phyloP scores from a whole-genome alignment of 2,329 filamentous ascomycete species.

The Lachnellula suecica region DNA sequence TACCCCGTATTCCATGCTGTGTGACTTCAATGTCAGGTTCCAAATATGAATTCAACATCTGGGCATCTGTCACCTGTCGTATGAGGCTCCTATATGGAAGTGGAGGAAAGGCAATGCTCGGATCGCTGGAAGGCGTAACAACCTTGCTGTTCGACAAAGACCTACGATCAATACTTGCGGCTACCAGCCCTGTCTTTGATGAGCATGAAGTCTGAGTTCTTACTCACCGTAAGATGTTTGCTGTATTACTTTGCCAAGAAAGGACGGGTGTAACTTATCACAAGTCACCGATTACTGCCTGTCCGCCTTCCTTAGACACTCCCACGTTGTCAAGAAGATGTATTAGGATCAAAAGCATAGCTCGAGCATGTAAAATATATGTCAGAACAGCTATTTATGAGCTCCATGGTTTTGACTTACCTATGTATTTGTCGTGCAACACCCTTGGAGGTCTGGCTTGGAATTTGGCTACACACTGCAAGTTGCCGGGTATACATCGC shows the following conservation, averaged over 20 bases:
- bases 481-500: neutral
- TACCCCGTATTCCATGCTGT: neutral
- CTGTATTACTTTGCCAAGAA: neutral
- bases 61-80: neutral
- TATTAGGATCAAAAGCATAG: neutral
- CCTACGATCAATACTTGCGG: neutral
- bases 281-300: neutral
- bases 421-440: too few species aligned
- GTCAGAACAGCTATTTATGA: neutral
- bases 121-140: neutral
- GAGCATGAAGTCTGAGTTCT: too few species aligned
- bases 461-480: neutral
- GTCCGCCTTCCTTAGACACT: neutral
- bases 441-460: neutral
- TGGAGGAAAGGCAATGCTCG: neutral
- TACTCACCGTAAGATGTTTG: neutral
- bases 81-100: neutral
- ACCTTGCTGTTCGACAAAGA: neutral
- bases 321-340: too few species aligned
- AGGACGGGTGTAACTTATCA: neutral
- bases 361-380: neutral
- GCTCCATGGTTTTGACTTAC: neutral
- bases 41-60: neutral
- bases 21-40: neutral
- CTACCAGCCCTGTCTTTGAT: neutral